These are phyloP conservation scores for Soucietia sequanensis DNA, from an alignment of 805 yeast species.

Conservation along the genomic window DNA sequence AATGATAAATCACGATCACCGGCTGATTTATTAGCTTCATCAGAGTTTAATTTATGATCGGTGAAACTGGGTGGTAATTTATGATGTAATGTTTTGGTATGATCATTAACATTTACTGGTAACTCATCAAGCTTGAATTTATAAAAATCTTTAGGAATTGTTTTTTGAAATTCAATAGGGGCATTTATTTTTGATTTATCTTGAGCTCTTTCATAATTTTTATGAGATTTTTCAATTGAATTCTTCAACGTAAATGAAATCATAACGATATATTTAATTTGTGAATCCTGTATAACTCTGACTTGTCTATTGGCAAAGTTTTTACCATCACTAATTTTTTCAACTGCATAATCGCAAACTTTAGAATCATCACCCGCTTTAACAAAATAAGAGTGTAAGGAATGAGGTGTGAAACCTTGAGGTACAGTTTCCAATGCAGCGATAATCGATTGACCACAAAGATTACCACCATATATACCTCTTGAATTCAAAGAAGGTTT, in stretches of 20 bases:
- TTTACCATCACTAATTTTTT: slow-evolving; percentile 32
- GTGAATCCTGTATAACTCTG: slow-evolving; percentile 27
- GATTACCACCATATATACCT: slow-evolving; percentile 44
- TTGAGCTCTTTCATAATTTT: slow-evolving; percentile 12
- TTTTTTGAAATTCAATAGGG: slow-evolving; percentile 30
- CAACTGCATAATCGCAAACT: slow-evolving; percentile 32
- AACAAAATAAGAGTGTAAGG: slow-evolving; percentile 39
- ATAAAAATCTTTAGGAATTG: slow-evolving; percentile 20
- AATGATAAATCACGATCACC: slow-evolving; percentile 32
- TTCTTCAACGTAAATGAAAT: slow-evolving; percentile 35
- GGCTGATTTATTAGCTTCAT: slow-evolving; percentile 20
- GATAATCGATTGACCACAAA: slow-evolving; percentile 32
- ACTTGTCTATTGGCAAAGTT: slow-evolving; percentile 34
- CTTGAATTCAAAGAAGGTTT: slow-evolving; percentile 21
- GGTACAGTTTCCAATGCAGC: slow-evolving; percentile 34
- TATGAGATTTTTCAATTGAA: slow-evolving; percentile 14
- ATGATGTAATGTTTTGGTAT: slow-evolving; percentile 18
- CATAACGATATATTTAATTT: slow-evolving; percentile 30
- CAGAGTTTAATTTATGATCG: slow-evolving; percentile 18
- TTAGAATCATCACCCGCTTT: slow-evolving; percentile 33
- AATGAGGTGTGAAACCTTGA: slow-evolving; percentile 37
- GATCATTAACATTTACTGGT: slow-evolving; percentile 13
- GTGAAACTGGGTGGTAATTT: slow-evolving; percentile 26
- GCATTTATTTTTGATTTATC: slow-evolving; percentile 17
- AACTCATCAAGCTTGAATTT: slow-evolving; percentile 20